These are phyloP conservation scores for Paecilomyces sp. DNA, from an alignment of 2,329 filamentous ascomycete genomes.

Conservation along the genomic window DNA sequence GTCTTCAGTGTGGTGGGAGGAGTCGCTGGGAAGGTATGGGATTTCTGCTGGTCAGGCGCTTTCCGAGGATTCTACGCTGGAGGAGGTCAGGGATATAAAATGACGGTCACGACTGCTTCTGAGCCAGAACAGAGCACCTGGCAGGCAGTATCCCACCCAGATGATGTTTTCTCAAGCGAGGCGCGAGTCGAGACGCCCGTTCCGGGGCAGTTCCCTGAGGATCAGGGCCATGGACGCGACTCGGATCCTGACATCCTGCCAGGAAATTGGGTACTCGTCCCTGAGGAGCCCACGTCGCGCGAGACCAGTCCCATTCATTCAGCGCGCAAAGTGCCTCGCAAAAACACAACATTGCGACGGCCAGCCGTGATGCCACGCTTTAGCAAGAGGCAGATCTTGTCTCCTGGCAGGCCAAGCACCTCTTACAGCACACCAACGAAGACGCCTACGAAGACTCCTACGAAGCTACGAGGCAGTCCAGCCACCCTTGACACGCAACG, in stretches of 20 bases:
- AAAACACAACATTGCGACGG: conserved; percentile 14
- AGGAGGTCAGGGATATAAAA: conserved; percentile 64
- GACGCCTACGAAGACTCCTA: conserved; percentile 14
- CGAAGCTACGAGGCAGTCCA: conserved; percentile 18
- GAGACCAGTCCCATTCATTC: conserved; percentile 11
- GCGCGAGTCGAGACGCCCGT: conserved; percentile 35
- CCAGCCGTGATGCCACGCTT: conserved; percentile 17
- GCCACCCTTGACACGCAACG: conserved; percentile 58
- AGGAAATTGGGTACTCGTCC: conserved; percentile 66
- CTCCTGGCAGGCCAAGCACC: conserved; percentile 17
- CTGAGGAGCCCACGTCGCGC: conserved; percentile 7
- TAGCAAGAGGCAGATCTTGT: conserved; percentile 13
- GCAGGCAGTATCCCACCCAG: conserved; percentile 21
- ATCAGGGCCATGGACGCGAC: conserved; percentile 19
- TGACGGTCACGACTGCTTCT: conserved; percentile 30
- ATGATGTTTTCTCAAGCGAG: conserved; percentile 14
- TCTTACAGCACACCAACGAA: conserved; percentile 16
- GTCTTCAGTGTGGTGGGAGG: conserved; percentile 24
- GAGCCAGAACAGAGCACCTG: conserved; percentile 18
- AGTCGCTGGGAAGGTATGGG: conserved; percentile 62
- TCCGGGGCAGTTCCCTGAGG: conserved; percentile 48
- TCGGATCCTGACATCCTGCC: conserved; percentile 40
- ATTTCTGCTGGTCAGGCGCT: conserved; percentile 66
- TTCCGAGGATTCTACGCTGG: conserved; percentile 85
- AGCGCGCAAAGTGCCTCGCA: conserved; percentile 16